Percentiles rank a stretch among this genome's conserved stretches.
Evolutionary conservation across 176 grass and related monocot species (phyloP).

Genomic region (Aegilops sharonensis): DNA sequence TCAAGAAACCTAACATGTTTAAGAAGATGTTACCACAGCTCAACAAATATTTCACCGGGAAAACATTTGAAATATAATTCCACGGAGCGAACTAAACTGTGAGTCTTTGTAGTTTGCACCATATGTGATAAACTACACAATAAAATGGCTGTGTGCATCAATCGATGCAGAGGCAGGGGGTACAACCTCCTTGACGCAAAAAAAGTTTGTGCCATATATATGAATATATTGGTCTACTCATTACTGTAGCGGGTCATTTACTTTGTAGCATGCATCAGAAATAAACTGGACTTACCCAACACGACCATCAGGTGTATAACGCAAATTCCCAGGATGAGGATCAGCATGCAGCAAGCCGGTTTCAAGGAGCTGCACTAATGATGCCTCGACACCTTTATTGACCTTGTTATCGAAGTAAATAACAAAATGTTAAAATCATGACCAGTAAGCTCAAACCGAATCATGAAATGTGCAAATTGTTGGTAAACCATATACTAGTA

Average conservation of each 20-base stretch:
- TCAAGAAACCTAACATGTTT: slow-evolving; percentile 79
- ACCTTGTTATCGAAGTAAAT: slow-evolving; percentile 52
- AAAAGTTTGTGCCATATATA: background rate
- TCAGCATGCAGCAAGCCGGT: slow-evolving; percentile 95
- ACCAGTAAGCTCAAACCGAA: background rate
- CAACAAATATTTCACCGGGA: background rate
- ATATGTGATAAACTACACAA: no score
- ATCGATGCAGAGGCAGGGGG: no score
- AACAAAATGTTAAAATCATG: slow-evolving; percentile 25
- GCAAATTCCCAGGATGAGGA: slow-evolving; percentile 90
- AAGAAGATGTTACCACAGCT: slow-evolving; percentile 19
- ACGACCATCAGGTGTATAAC: slow-evolving; percentile 79
- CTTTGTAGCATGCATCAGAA: slow-evolving; percentile 14
- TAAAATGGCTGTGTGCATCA: no score
- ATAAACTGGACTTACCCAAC: slow-evolving; percentile 64
- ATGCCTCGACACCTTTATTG: slow-evolving; percentile 87
- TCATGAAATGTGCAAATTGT: slow-evolving; percentile 22
- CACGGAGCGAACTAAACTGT: background rate
- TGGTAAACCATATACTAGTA: background rate
- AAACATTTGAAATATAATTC: background rate
- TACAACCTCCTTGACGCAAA: no score
- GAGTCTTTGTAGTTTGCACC: background rate
- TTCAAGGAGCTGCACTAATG: slow-evolving; percentile 91
- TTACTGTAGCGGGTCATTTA: slow-evolving; percentile 1
- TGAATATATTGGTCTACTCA: slow-evolving; percentile 9